Evolutionary conservation across 129 eudicot species (phyloP).

Genomic region (Gnaphalium uliginosum): DNA sequence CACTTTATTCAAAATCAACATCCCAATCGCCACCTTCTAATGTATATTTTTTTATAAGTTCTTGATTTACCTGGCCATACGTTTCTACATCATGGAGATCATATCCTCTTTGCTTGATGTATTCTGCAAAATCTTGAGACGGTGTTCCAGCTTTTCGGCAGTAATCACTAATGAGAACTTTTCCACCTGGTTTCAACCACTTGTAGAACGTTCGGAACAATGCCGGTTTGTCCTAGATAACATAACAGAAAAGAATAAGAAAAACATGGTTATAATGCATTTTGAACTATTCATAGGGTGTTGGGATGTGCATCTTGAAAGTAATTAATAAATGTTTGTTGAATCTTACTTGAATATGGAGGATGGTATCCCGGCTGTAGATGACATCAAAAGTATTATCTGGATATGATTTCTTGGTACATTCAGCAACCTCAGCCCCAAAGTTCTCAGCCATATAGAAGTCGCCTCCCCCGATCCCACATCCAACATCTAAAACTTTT

Average conservation of each 20-base stretch:
- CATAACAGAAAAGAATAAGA: slow-evolving; percentile 2
- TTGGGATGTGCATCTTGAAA: background rate
- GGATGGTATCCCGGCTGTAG: slow-evolving; percentile 97
- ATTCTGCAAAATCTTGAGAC: slow-evolving; percentile 73
- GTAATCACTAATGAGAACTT: slow-evolving; percentile 90
- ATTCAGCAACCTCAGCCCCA: slow-evolving; percentile 95
- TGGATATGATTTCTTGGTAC: slow-evolving; percentile 87
- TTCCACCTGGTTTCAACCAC: slow-evolving; percentile 99
- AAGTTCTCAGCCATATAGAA: slow-evolving; percentile 94
- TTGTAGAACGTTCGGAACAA: slow-evolving; percentile 77
- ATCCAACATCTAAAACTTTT: slow-evolving; percentile 95
- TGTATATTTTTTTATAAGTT: background rate
- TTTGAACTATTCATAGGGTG: background rate
- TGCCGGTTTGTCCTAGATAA: slow-evolving; percentile 81
- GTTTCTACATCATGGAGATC: slow-evolving; percentile 92
- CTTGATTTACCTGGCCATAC: slow-evolving; percentile 69
- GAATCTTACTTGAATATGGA: slow-evolving; percentile 82
- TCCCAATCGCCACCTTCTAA: background rate
- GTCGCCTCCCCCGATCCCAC: slow-evolving; percentile 99
- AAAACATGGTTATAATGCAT: background rate
- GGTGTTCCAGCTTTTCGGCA: slow-evolving; percentile 78
- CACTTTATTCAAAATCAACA: too few relatives aligned
- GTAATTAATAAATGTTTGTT: background rate
- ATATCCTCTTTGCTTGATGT: slow-evolving; percentile 95
- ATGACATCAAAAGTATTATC: slow-evolving; percentile 82